phyloP scores from a whole-genome alignment of 2,329 filamentous ascomycete genomes.

The Aspergillus quadricinctus region DNA sequence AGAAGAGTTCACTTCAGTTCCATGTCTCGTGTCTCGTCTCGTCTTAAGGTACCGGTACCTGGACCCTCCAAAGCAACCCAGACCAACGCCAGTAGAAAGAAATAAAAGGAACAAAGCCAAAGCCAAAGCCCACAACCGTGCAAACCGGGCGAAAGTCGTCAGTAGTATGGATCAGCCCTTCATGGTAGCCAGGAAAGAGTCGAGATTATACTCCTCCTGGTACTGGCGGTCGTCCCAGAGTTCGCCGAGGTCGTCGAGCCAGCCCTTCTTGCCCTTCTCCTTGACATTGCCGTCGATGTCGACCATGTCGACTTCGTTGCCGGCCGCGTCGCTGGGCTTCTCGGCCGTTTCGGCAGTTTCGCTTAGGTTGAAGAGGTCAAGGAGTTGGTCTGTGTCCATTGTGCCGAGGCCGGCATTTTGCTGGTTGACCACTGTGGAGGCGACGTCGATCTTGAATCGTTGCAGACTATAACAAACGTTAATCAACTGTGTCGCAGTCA shows the following conservation, averaged over 20 bases:
- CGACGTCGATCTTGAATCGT: constrained; percentile 99
- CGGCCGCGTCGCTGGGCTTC: constrained; percentile 58
- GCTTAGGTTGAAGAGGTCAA: constrained; percentile 90
- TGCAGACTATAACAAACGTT: constrained; percentile 67
- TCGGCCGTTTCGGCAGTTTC: constrained; percentile 56
- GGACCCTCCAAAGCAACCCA: neutral
- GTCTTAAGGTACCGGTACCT: neutral
- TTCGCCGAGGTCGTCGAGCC: constrained; percentile 90
- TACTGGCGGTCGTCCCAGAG: constrained; percentile 98
- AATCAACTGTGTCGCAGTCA: no score
- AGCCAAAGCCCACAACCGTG: neutral
- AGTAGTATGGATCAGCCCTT: constrained; percentile 49
- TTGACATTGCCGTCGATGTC: constrained; percentile 89
- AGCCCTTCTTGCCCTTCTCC: constrained; percentile 94
- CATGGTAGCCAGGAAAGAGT: constrained; percentile 94
- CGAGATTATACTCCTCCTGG: constrained; percentile 94
- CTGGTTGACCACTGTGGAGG: constrained; percentile 96
- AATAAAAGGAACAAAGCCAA: neutral
- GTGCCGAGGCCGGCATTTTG: constrained; percentile 91
- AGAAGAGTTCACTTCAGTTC: neutral
- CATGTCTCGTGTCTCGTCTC: constrained; percentile 1
- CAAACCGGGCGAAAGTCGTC: no score
- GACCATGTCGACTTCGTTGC: constrained; percentile 68
- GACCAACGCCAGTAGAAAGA: constrained; percentile 1
- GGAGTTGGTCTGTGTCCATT: constrained; percentile 98